Evolutionary conservation across 768 basidiomycete species (phyloP), one percentile per base, ranked within the genome.

Genomic region (Pleurotus pulmonarius): DNA sequence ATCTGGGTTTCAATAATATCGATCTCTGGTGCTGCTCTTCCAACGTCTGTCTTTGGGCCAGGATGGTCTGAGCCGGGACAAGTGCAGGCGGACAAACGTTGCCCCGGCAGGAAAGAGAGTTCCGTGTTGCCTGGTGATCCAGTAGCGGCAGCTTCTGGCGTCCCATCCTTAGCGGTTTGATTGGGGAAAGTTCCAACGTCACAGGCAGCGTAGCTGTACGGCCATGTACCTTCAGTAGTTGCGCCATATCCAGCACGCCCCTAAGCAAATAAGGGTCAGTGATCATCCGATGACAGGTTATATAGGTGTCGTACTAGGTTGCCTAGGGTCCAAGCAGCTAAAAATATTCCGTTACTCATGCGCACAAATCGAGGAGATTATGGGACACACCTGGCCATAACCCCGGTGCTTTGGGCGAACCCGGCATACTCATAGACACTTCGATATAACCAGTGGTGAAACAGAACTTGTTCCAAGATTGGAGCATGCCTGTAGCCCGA

Each of bases 371-470:
- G 57, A 55, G 43, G 56, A 51, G 20, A 58, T 59, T 26, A 16
- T 18, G 16, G 43, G 5, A 53, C 77, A 40, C 69, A 78, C 86
- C 94, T 55, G 96, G 94, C 95, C 94, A 97, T 58, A 91, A 77
- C 5, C 94, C 94, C 9, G 87, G 81, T 13, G 78, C 75, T 40
- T 64, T 60, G 1, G 80, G 73, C 9, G 74, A 69, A 4, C 90
- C 92, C 15, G 92, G 90, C 61, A 92, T 67, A 66, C 88, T 90
- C 16, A 92, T 63, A n/a, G 78, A 81, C 2, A 88, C 83, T 71
- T 97, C 97, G 56, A 98, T 75, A 66, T 94, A 94, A 2, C 92
- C 94, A 0, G 92, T 93, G 13, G 86, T 95, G 72, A 94, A 97
- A 73, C 95, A 98, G 55, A 97, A 71, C 71, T 97, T 92, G 72